Conservation (phyloP, 768 basidiomycete genomes). For the Thelephora ganbajun region DNA sequence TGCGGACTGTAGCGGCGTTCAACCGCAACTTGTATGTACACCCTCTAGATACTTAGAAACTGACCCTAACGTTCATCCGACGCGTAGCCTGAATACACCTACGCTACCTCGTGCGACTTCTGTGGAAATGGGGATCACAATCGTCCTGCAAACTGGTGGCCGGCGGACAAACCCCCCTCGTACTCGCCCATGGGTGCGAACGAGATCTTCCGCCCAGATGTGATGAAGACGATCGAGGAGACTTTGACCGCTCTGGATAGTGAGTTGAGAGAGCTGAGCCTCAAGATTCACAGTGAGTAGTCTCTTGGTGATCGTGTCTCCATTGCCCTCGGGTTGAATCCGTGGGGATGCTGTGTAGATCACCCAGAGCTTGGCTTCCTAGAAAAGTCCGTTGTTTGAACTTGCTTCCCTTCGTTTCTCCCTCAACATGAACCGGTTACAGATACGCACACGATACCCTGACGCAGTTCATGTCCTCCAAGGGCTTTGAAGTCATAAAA, state of each 20-base stretch:
- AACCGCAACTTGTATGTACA: no score
- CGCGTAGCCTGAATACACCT: neutral
- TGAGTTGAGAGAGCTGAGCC: constrained; percentile 47
- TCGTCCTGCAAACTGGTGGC: constrained; percentile 4
- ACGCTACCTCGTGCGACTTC: neutral
- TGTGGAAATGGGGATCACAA: neutral
- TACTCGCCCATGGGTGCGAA: constrained; percentile 8
- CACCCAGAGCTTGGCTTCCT: constrained; percentile 56
- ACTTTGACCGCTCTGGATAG: constrained; percentile 36
- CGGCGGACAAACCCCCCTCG: constrained; percentile 10
- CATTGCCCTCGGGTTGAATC: neutral
- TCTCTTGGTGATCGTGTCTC: constrained; percentile 1
- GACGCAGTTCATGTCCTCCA: constrained; percentile 48
- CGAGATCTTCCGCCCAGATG: constrained; percentile 16
- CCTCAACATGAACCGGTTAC: neutral
- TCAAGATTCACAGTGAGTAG: constrained; percentile 55
- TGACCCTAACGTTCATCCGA: neutral
- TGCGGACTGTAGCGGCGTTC: no score
- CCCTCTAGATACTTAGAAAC: no score
- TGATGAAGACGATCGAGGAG: constrained; percentile 38
- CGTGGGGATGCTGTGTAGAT: constrained; percentile 21
- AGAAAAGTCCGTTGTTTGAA: constrained; percentile 34
- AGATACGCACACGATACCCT: constrained; percentile 65
- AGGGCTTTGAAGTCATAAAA: constrained; percentile 58
- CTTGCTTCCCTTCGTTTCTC: constrained; percentile 6